Percentiles rank a stretch among this genome's conserved stretches.
These are phyloP conservation scores for Dalbergia cochinchinensis DNA, from an alignment of 306 rosid species.

Conservation along the genomic window DNA sequence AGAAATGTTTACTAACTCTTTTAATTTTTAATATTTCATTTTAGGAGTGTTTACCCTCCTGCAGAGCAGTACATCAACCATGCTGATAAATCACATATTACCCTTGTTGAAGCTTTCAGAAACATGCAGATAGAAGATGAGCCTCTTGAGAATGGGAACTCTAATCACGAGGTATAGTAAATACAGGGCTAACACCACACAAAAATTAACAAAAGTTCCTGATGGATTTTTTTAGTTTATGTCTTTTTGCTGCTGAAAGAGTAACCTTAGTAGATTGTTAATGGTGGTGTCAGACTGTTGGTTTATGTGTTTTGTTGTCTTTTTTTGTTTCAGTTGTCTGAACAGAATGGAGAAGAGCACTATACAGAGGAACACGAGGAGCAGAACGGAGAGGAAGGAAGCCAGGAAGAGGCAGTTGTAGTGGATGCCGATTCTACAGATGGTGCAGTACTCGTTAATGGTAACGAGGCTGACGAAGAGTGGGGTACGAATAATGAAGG, in stretches of 20 bases:
- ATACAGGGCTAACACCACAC: constrained; percentile 27
- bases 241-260: constrained; percentile 2
- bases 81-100: constrained; percentile 69
- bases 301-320: constrained; percentile 25
- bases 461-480: constrained; percentile 97
- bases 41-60: constrained; percentile 77
- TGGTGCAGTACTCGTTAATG: constrained; percentile 90
- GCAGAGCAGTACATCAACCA: constrained; percentile 74
- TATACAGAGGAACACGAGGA: constrained; percentile 52
- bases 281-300: constrained; percentile 32
- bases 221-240: neutral
- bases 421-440: constrained; percentile 98
- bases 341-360: constrained; percentile 56
- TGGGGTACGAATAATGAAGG: constrained; percentile 99
- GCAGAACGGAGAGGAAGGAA: constrained; percentile 81
- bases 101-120: constrained; percentile 89
- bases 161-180: constrained; percentile 70
- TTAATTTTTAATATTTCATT: constrained; percentile 34
- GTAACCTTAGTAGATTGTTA: constrained; percentile 20
- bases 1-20: constrained; percentile 38
- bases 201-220: constrained; percentile 27
- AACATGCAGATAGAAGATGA: constrained; percentile 78
- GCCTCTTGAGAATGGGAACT: constrained; percentile 84
- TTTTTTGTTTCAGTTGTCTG: constrained; percentile 51
- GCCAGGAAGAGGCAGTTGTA: constrained; percentile 95